phyloP scores from a whole-genome alignment of 176 grass and related monocot genomes.

The Otatea glauca region DNA sequence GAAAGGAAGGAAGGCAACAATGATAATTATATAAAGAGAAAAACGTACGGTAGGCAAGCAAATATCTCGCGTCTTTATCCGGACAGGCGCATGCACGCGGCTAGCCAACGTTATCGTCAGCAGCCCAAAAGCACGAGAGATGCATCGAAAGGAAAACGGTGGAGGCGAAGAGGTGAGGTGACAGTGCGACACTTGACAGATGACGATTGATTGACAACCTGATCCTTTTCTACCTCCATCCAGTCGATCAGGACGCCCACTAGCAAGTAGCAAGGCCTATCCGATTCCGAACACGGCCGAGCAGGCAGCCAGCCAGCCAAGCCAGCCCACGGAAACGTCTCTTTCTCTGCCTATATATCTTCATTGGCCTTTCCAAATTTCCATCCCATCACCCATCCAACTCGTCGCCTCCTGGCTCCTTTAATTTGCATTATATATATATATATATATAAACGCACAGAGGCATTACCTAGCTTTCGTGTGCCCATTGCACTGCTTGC shows the following conservation, averaged over 20 bases:
- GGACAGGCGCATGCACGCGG: no score
- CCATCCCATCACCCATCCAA: neutral
- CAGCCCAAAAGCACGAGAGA: neutral
- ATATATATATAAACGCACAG: neutral
- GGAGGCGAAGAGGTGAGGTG: neutral
- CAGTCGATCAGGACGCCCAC: neutral
- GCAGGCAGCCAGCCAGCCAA: neutral
- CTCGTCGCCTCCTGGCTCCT: neutral
- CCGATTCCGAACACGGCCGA: neutral
- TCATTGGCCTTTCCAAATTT: neutral
- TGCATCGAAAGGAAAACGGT: neutral
- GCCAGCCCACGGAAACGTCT: constrained; percentile 29
- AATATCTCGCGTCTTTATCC: neutral
- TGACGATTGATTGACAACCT: neutral
- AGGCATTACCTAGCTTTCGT: neutral
- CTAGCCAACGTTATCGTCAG: neutral
- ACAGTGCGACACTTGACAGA: neutral
- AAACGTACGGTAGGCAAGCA: neutral
- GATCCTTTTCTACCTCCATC: neutral
- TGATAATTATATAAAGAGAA: neutral
- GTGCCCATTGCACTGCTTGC: neutral
- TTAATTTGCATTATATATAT: no score
- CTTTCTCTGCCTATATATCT: neutral
- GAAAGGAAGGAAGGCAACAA: neutral
- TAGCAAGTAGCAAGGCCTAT: constrained; percentile 27